Evolutionary conservation across 768 basidiomycete species (phyloP), one percentile per base, ranked within the genome.

Genomic region (Lepiota brunneoincarnata): DNA sequence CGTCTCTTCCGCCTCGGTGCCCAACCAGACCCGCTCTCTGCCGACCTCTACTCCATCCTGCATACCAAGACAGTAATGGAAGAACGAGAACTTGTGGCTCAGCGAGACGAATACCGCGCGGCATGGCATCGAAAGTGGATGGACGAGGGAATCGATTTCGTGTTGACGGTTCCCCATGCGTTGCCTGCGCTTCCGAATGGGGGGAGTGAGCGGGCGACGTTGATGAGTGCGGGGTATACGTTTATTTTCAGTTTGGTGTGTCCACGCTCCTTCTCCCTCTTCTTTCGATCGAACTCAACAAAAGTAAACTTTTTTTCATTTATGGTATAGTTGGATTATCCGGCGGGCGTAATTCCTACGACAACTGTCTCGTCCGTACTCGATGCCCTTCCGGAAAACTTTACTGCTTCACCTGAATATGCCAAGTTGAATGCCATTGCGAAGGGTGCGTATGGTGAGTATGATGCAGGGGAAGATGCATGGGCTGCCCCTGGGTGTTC

Each of bases 211-310:
- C 76, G 77, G 56, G 76, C 78, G n/a, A 77, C 78, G 14, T 72
- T 82, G 60, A 75, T 80, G 67, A 80, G 82, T 40, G 80, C 81
- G 6, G 80, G 79, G 6, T 87, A 86, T 62, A 82, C 85, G 0
- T 81, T 83, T 61, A 60, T 89, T 28, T 90, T 85, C 69, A 89
- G 84, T 56, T 58, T 89, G 61, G 86, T 86, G 40, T 40, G 82
- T 72, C n/a, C n/a, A n/a, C n/a, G n/a, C 10, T 54, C 42, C 73
- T 68, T 28, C 15, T 37, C 41, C 37, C 58, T 51, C 17, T 12
- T 31, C 41, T n/a, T n/a, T n/a, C n/a, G n/a, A n/a, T n/a, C n/a
- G n/a, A n/a, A n/a, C n/a, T n/a, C n/a, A n/a, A n/a, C n/a, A 26
- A 28, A 40, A 46, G 10, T 35, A 15, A 15, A 42, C 49, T 59